Evolutionary conservation across 2,329 filamentous ascomycete genomes (phyloP).

Genomic region (Lithohypha guttulata): DNA sequence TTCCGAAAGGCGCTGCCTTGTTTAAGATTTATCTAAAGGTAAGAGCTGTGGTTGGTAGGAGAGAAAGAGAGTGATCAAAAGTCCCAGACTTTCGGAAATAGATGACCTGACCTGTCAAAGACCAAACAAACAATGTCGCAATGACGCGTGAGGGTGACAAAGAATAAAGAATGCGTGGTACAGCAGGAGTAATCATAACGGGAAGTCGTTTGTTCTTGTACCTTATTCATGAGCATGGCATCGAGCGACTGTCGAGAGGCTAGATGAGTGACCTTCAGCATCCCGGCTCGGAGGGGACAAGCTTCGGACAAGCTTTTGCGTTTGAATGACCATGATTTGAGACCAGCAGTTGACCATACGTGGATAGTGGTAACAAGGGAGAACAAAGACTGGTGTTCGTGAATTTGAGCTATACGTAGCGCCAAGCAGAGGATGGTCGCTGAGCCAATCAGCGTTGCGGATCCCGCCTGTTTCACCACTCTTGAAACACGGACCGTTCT

Average conservation of each 20-base stretch:
- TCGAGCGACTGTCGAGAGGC: background rate
- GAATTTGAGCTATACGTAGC: no score
- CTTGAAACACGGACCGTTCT: no score
- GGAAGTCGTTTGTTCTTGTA: background rate
- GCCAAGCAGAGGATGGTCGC: no score
- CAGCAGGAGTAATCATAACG: background rate
- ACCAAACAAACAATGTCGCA: conserved; percentile 1
- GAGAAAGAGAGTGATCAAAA: background rate
- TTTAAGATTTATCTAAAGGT: no score
- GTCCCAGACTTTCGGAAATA: conserved; percentile 5
- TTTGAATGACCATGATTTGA: conserved; percentile 20
- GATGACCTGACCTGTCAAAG: no score
- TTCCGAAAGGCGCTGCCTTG: background rate
- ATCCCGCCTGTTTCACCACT: no score
- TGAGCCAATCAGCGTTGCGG: no score
- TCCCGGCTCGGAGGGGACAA: conserved; percentile 17
- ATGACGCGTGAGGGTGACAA: no score
- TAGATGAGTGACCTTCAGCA: background rate
- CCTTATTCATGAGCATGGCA: background rate
- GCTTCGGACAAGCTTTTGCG: conserved; percentile 26
- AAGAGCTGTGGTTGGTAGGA: no score
- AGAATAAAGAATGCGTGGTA: conserved; percentile 1
- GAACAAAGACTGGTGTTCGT: conserved; percentile 18
- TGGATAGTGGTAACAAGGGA: conserved; percentile 6
- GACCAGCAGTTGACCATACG: background rate